Evolutionary conservation across 306 rosid species (phyloP).

Genomic region (Vigna hirtella): DNA sequence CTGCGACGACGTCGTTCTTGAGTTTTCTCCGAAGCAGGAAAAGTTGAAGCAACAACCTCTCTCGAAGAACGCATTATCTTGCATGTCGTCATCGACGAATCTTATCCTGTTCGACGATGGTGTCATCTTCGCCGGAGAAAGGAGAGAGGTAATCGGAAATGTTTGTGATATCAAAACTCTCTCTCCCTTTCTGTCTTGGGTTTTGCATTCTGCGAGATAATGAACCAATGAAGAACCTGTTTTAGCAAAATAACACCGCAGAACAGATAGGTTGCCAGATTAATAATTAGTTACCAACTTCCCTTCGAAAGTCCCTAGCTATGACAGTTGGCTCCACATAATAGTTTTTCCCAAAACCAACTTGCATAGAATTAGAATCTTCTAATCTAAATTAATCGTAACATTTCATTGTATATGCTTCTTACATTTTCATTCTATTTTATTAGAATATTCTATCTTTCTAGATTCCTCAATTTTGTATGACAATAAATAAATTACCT

Average conservation of each 20-base stretch:
- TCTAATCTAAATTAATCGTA: not conserved
- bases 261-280: not conserved
- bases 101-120: not conserved
- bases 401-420: not conserved
- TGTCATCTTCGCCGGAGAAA: not conserved
- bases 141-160: slow-evolving; percentile 3
- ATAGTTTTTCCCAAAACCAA: not conserved
- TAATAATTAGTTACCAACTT: slow-evolving; percentile 10
- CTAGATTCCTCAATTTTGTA: too few species aligned
- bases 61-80: not conserved
- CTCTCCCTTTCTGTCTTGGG: not conserved
- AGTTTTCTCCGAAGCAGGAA: slow-evolving; percentile 43
- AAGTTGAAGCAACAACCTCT: slow-evolving; percentile 50
- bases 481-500: too few species aligned
- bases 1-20: slow-evolving; percentile 12
- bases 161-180: not conserved
- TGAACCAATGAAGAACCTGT: not conserved
- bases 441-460: too few species aligned
- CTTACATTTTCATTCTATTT: not conserved
- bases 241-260: not conserved
- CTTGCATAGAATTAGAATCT: not conserved
- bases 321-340: not conserved
- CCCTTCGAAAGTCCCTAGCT: not conserved
- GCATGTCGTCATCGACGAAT: slow-evolving; percentile 28
- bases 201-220: not conserved